Percentiles rank a stretch among this genome's conserved stretches.
Evolutionary conservation across 768 basidiomycete genomes (phyloP).

Genomic region (Lepiota venenata): DNA sequence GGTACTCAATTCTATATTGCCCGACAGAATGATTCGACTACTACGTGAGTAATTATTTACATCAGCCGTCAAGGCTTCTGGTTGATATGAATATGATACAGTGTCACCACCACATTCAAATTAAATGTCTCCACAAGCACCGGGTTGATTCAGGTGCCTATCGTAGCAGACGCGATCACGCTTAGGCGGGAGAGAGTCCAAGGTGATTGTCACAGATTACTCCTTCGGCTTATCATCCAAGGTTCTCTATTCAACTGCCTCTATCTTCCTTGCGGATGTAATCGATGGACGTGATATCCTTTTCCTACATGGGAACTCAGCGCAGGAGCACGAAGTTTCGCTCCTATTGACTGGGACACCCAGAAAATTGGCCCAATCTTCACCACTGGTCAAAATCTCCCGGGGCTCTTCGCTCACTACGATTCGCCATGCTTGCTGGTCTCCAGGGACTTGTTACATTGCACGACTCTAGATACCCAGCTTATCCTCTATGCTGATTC

Average conservation of each 20-base stretch:
- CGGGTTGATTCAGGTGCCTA: slow-evolving; percentile 55
- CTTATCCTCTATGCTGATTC: slow-evolving; percentile 69
- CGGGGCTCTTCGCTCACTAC: slow-evolving; percentile 31
- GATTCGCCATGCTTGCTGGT: slow-evolving; percentile 54
- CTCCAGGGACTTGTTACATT: slow-evolving; percentile 56
- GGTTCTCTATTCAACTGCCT: slow-evolving; percentile 68
- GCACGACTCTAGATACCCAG: slow-evolving; percentile 64
- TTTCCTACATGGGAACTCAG: slow-evolving; percentile 55
- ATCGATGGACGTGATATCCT: slow-evolving; percentile 63
- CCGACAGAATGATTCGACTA: slow-evolving; percentile 64
- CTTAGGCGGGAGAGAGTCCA: slow-evolving; percentile 71
- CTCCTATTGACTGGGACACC: slow-evolving; percentile 45
- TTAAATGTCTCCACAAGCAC: slow-evolving; percentile 53
- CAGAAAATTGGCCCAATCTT: slow-evolving; percentile 28
- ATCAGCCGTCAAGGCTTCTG: background rate
- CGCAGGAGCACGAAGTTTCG: slow-evolving; percentile 53
- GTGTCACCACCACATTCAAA: slow-evolving; percentile 51
- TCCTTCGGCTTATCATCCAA: slow-evolving; percentile 57
- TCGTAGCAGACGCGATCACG: slow-evolving; percentile 48
- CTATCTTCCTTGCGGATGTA: slow-evolving; percentile 61
- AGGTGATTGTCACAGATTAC: slow-evolving; percentile 70
- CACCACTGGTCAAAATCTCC: slow-evolving; percentile 28
- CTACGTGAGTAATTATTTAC: slow-evolving; percentile 43
- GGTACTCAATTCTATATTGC: slow-evolving; percentile 64
- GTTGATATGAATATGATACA: slow-evolving; percentile 17